phyloP scores from a whole-genome alignment of 768 basidiomycete species.

The Auricularia heimuer region DNA sequence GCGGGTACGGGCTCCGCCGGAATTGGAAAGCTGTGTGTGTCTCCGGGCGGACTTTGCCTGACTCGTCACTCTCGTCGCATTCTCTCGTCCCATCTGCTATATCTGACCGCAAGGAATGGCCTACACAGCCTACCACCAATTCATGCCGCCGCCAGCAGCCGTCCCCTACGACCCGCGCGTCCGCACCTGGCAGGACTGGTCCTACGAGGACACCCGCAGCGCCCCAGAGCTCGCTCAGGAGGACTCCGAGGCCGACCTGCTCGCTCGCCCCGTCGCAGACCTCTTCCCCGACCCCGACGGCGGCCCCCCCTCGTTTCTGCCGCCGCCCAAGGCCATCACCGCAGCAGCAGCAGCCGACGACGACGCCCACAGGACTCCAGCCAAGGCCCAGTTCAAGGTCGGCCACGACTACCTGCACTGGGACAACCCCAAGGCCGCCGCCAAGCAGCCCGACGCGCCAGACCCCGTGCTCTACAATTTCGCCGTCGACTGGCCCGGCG shows the following conservation, averaged over 20 bases:
- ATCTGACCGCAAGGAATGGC: background rate
- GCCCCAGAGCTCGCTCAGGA: background rate
- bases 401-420: background rate
- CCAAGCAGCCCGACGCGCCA: background rate
- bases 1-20: background rate
- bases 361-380: background rate
- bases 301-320: background rate
- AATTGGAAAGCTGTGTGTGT: background rate
- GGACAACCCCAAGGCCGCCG: background rate
- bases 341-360: background rate
- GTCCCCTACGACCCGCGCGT: background rate
- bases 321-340: background rate
- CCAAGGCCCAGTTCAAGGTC: background rate
- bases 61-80: background rate
- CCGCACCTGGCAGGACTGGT: background rate
- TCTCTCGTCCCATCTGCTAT: background rate
- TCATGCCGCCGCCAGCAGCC: background rate
- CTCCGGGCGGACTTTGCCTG: background rate
- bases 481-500: background rate
- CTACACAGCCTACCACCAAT: background rate
- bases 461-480: background rate
- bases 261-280: background rate
- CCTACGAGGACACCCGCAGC: background rate
- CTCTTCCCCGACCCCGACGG: background rate
- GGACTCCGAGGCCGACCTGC: background rate